Evolutionary conservation across 2,329 filamentous ascomycete species (phyloP).

Genomic region (Pseudogymnoascus sp.): DNA sequence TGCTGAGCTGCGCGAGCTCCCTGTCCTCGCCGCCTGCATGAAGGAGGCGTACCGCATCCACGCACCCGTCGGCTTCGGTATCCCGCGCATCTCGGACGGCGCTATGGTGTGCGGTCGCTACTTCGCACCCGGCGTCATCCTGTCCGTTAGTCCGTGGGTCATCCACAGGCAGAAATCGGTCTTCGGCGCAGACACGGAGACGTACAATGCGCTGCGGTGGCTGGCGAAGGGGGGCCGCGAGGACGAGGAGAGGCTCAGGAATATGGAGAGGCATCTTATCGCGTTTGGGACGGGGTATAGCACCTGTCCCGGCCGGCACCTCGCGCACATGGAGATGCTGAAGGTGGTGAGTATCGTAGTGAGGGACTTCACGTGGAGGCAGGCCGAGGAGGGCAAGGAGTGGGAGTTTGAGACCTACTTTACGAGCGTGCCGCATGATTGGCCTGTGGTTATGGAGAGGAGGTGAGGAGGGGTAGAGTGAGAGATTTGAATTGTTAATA

Average conservation of each 20-base stretch:
- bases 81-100: conserved; percentile 24
- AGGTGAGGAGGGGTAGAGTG: conserved; percentile 18
- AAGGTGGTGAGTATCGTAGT: conserved; percentile 30
- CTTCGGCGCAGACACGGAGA: conserved; percentile 28
- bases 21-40: conserved; percentile 31
- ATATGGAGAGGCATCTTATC: conserved; percentile 24
- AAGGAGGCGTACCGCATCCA: conserved; percentile 34
- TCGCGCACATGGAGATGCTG: conserved; percentile 31
- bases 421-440: conserved; percentile 25
- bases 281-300: conserved; percentile 33
- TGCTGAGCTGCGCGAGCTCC: conserved; percentile 27
- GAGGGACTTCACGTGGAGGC: conserved; percentile 29
- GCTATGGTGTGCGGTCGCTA: conserved; percentile 27
- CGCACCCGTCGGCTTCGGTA: conserved; percentile 26
- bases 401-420: conserved; percentile 31
- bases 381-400: conserved; percentile 23
- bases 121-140: conserved; percentile 26
- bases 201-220: conserved; percentile 32
- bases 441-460: conserved; percentile 15
- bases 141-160: conserved; percentile 32
- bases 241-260: conserved; percentile 14
- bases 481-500: background rate
- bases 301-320: conserved; percentile 30
- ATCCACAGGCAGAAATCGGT: conserved; percentile 26
- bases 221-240: conserved; percentile 17